Evolutionary conservation across 306 rosid species (phyloP), one percentile per base, ranked within the genome.

Genomic region (Leucaena leucocephala): DNA sequence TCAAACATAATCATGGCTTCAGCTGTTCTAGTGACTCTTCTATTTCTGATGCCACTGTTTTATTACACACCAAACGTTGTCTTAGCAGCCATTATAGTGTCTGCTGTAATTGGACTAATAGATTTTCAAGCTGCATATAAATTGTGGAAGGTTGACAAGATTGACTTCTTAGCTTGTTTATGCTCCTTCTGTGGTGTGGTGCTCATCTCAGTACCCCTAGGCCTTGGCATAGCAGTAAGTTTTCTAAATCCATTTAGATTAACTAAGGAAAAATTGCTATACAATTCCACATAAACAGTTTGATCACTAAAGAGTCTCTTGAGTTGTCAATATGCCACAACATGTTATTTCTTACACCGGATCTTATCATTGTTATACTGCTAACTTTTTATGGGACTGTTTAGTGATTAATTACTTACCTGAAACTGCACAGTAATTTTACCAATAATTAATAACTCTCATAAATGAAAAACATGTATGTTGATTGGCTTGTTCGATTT

Each of bases 31-130:
- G 88, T 95, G 76, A 95, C 99, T 33, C 89, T 95, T 74, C 72
- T 93, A 76, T 93, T 95, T 83, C 91, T 93, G 58, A 93, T 95
- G 98, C 99, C 99, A n/a, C 86, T 95, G 15, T 93, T 95, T 82
- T 83, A 90, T 62, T 89, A 86, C 84, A 95, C 99, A 14, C 99
- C 99, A 68, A 95, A 88, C 62, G 89, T 95, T 35, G 88, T 95
- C 85, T 76, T 93, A 63, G 98, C 97, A 3, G 88, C 99, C 83
- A 95, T 93, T 84, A 95, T 95, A 71, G 65, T 95, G 58, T 90
- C 93, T 16, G 99, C 99, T 8, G 99, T 95, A 83, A 86, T 93
- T 34, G 98, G 99, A 1, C 80, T 95, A 40, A 83, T 95, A 34
- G 96, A 95, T 62, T 90, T 86, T 49, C 91, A 88, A 88, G 89